Base-by-base conservation (phyloP, 2,329 filamentous ascomycete genomes). In the Oidium heveae region DNA sequence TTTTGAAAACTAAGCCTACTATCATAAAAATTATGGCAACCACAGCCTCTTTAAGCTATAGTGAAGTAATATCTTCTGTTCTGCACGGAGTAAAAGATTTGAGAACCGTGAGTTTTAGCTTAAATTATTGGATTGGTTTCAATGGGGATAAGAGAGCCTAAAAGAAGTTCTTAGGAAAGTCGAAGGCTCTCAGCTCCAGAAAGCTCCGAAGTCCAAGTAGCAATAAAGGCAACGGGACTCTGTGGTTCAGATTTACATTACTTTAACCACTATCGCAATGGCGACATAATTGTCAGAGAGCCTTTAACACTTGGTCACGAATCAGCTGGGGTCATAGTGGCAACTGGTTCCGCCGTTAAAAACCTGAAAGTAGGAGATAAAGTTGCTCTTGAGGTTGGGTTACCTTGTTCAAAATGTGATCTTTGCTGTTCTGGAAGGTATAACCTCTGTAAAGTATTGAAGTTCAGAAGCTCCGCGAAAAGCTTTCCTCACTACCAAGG, bases 191-290 rank as follows among this genome's bases (percentile, higher is more conserved):
- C 41, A 13, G 52, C 54, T 16, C 65, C 64, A 52, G 56, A 53
- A 22, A 50, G 62, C 51, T 54, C 56, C 53, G 84, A 95, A 71
- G 86, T 95, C 52, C 86, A 86, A 46, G 69, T 96, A 57, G 85
- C 85, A 54, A 77, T 96, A 66, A 85, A 89, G 69, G 89, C 84
- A 69, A 96, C 89, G 2, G 91, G 91, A 54, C 95, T 96, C 63
- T 96, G 91, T 72, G 91, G 89, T 75, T 93, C 86, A 57, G 88
- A 95, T 67, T 80, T 96, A 56, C 89, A 96, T 71, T 96, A 96
- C 73, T 96, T 88, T 86, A 86, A 91, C 66, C 83, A 84, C 55
- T 89, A 89, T 62, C 84, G 84, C 70, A 96, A 96, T 66, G 89
- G 91, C 43, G 88, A 88, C 61, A 95, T 95, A 84, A 81, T 95